Evolutionary conservation across 805 yeast species (phyloP), one percentile per base, ranked within the genome.

Genomic region (Hyphopichia homilentoma): DNA sequence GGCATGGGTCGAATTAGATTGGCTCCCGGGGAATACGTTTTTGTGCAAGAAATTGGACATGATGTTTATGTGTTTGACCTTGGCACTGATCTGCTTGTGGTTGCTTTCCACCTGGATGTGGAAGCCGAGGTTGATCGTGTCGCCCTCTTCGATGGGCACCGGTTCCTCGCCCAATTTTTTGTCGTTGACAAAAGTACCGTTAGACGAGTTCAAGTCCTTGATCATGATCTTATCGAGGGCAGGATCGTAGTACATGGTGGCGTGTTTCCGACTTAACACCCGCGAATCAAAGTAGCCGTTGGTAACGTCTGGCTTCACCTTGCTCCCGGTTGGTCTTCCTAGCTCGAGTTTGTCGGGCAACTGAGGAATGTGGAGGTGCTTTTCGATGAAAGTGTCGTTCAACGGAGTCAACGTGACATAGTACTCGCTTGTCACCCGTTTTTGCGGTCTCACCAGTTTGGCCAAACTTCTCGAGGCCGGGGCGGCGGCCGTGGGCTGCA

Each of bases 211-310:
- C 50, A 88, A 72, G 61, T 93, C 99, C 44, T 81, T 77, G 16
- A 93, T 72, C 69, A 71, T 86, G 14, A 94, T 70, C 38, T 72
- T 73, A 4, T 89, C 88, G 4, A 65, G 59, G 16, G 56, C 56
- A 12, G 76, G 67, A 44, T 85, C 93, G 22, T 88, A 76, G 65
- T 76, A 85, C 41, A 93, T 62, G 48, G 85, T 90, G 0, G 99
- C 99, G 60, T 93, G 99, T 50, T 85, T 93, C 43, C 99, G 68
- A 13, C 94, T 81, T 28, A 93, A 71, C 7, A 94, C 97, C 18
- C 97, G 68, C 7, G 96, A 86, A 59, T 93, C 97, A 52, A 93
- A 93, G 54, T 75, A 89, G 1, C 97, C 98, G 54, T 94, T 94
- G 22, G 84, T 81, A 2, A 84, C 65, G 40, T 70, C 75, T 22